Percentiles rank a stretch among this genome's conserved stretches.
Evolutionary conservation across 805 yeast species (phyloP).

Genomic region (Kurtzmaniella cleridarum): DNA sequence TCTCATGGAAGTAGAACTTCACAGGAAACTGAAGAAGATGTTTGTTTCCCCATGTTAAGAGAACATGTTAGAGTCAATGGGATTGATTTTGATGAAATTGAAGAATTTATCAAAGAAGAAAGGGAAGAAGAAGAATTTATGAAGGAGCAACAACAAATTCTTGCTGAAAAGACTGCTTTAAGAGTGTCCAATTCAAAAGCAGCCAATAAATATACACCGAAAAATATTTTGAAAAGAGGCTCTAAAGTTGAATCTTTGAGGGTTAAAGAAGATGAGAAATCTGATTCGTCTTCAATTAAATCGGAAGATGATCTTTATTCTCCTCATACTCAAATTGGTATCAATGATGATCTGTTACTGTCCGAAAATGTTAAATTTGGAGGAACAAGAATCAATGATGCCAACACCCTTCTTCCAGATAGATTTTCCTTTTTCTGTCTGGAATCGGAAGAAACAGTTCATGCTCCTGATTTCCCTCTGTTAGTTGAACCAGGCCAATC

Average conservation of each 20-base stretch:
- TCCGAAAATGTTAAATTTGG: conserved; percentile 38
- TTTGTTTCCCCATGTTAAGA: conserved; percentile 88
- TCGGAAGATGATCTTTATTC: conserved; percentile 6
- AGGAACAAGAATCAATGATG: conserved; percentile 27
- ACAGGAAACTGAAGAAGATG: conserved; percentile 95
- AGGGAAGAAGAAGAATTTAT: conserved; percentile 37
- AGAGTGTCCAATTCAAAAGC: conserved; percentile 18
- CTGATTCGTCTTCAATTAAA: conserved; percentile 18
- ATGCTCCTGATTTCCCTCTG: conserved; percentile 82
- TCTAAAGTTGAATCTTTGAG: not conserved
- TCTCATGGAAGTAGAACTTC: conserved; percentile 73
- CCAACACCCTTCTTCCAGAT: conserved; percentile 46
- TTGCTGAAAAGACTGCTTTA: conserved; percentile 18
- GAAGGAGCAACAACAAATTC: conserved; percentile 19
- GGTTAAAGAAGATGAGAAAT: conserved; percentile 7
- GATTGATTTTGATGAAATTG: conserved; percentile 87
- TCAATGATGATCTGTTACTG: conserved; percentile 14
- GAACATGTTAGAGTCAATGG: conserved; percentile 60
- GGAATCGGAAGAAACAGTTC: conserved; percentile 80
- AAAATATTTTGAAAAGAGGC: conserved; percentile 20
- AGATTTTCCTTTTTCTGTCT: conserved; percentile 81
- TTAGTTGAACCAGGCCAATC: conserved; percentile 61
- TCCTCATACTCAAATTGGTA: not conserved
- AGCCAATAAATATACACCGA: conserved; percentile 62
- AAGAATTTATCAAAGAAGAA: conserved; percentile 66